A percentile compares a stretch with the other conserved stretches of the same genome.
These are phyloP conservation scores for Saturnispora sekii DNA, from an alignment of 805 yeast genomes.

Conservation along the genomic window DNA sequence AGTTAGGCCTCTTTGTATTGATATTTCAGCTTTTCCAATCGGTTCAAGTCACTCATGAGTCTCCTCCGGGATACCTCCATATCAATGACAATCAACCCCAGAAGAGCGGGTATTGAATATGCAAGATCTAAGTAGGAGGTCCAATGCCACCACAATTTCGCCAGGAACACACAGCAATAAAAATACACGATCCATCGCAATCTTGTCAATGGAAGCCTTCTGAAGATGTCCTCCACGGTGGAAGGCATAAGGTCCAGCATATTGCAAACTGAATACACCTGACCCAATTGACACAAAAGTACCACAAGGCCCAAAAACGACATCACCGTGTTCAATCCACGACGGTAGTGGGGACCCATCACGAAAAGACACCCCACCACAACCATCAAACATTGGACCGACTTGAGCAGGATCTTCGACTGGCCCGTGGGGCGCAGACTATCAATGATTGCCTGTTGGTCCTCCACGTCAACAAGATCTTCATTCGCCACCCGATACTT, in stretches of 20 bases:
- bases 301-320: conserved; percentile 21
- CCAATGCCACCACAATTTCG: conserved; percentile 8
- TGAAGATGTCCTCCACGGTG: conserved; percentile 2
- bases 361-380: conserved; percentile 20
- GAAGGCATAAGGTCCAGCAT: conserved; percentile 4
- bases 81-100: conserved; percentile 15
- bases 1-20: conserved; percentile 25
- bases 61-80: conserved; percentile 14
- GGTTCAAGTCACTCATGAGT: conserved; percentile 14
- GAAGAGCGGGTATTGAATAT: conserved; percentile 21
- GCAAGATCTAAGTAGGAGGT: conserved; percentile 15
- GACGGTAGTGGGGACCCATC: conserved; percentile 22
- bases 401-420: conserved; percentile 7
- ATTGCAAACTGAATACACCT: conserved; percentile 4
- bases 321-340: conserved; percentile 15
- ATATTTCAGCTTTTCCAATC: conserved; percentile 21
- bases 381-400: conserved; percentile 14
- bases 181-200: background rate
- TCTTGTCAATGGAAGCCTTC: conserved; percentile 2
- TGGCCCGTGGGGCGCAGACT: background rate
- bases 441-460: conserved; percentile 20
- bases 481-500: conserved; percentile 15
- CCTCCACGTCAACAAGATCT: conserved; percentile 17
- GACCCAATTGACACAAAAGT: conserved; percentile 7
- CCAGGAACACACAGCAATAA: conserved; percentile 7